These are phyloP conservation scores for Talaromyces trachyspermus DNA, from an alignment of 495 filamentous ascomycete species.

Conservation along the genomic window DNA sequence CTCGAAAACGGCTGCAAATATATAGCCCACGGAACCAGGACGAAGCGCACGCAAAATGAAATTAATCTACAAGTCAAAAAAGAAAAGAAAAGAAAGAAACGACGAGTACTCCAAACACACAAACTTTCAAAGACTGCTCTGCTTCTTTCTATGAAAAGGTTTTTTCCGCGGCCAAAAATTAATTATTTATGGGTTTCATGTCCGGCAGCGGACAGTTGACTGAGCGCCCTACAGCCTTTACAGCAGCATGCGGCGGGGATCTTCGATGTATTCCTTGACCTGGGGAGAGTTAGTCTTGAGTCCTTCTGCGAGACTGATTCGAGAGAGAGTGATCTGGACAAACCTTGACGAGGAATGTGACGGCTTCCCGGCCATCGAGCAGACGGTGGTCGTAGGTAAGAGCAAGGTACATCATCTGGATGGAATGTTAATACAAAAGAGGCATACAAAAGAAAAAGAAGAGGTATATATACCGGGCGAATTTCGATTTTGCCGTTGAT, in stretches of 20 bases:
- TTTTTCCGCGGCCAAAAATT: no score
- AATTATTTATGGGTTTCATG: no score
- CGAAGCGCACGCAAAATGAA: no score
- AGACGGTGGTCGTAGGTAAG: conserved; percentile 96
- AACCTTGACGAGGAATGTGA: conserved; percentile 93
- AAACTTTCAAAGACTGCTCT: no score
- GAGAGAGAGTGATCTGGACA: not conserved
- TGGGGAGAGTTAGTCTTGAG: conserved; percentile 15
- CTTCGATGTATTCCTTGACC: conserved; percentile 97
- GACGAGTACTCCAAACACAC: no score
- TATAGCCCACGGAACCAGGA: no score
- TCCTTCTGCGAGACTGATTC: not conserved
- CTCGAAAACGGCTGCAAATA: no score
- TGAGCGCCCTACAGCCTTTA: conserved; percentile 15
- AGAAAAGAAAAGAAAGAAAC: no score
- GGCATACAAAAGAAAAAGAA: not conserved
- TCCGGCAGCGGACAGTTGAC: not conserved
- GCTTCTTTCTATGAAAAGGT: no score
- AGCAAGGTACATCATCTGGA: conserved; percentile 94
- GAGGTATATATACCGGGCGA: conserved; percentile 55
- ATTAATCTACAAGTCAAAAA: no score
- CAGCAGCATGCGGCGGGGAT: conserved; percentile 86
- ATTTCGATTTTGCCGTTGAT: conserved; percentile 90
- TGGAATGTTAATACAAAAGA: conserved; percentile 15
- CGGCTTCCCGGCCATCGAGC: conserved; percentile 90